phyloP scores from a whole-genome alignment of 2,329 filamentous ascomycete genomes.

The Penicillium sp. region DNA sequence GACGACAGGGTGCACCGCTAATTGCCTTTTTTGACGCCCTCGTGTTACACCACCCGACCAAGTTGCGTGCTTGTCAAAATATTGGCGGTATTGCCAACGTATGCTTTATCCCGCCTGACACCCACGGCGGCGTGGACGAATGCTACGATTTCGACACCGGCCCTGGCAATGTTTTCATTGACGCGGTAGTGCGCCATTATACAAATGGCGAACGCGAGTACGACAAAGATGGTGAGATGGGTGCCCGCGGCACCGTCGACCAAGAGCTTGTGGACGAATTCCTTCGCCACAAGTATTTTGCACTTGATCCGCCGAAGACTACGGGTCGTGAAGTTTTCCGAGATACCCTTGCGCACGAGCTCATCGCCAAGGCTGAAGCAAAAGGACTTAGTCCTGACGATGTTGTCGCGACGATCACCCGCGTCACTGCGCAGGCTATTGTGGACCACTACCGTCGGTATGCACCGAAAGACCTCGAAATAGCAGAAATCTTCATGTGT shows the following conservation, averaged over 20 bases:
- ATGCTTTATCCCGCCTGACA: conserved; percentile 43
- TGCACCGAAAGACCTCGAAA: conserved; percentile 44
- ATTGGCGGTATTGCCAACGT: conserved; percentile 62
- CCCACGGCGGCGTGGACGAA: conserved; percentile 28
- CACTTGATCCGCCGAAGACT: conserved; percentile 53
- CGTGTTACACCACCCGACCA: conserved; percentile 56
- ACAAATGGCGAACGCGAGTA: conserved; percentile 52
- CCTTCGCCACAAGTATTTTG: conserved; percentile 52
- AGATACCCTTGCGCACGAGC: conserved; percentile 53
- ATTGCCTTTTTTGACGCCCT: conserved; percentile 59
- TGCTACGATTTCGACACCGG: conserved; percentile 57
- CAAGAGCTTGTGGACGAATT: conserved; percentile 55
- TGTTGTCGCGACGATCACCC: conserved; percentile 58
- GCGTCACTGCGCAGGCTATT: conserved; percentile 59
- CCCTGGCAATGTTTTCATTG: conserved; percentile 57
- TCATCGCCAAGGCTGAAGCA: conserved; percentile 50
- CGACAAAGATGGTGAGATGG: conserved; percentile 54
- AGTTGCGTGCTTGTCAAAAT: conserved; percentile 59
- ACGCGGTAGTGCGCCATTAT: conserved; percentile 56
- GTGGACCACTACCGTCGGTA: conserved; percentile 44
- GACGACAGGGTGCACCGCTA: conserved; percentile 55
- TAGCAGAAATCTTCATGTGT: conserved; percentile 61
- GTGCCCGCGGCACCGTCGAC: conserved; percentile 49
- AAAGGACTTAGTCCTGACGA: conserved; percentile 51
- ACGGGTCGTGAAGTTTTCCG: conserved; percentile 61